Percentiles rank a stretch among this genome's conserved stretches.
Conservation (phyloP, 129 eudicot genomes). For the Pittosporum tobira region DNA sequence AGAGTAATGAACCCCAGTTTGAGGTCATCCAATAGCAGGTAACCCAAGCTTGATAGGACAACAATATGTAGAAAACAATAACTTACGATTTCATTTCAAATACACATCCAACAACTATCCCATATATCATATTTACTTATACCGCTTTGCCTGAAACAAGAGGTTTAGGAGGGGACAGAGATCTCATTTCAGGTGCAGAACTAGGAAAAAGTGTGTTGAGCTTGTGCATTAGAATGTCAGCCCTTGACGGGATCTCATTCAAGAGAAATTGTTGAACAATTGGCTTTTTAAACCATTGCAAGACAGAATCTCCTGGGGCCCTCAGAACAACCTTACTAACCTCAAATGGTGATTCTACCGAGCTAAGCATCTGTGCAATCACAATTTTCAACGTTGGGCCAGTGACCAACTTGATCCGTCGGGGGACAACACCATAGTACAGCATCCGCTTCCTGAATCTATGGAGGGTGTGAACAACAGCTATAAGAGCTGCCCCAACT, state of each 20-base stretch:
- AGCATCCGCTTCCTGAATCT: constrained; percentile 93
- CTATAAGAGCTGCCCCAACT: constrained; percentile 92
- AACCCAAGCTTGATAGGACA: neutral
- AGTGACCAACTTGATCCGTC: constrained; percentile 85
- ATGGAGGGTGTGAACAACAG: constrained; percentile 96
- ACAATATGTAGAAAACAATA: neutral
- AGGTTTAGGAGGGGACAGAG: constrained; percentile 77
- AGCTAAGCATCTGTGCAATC: constrained; percentile 68
- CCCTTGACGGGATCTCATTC: constrained; percentile 92
- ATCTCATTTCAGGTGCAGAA: constrained; percentile 92
- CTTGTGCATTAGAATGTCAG: constrained; percentile 94
- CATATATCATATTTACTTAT: constrained; percentile 19
- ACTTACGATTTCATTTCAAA: constrained; percentile 13
- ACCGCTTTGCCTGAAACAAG: constrained; percentile 46
- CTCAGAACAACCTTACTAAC: constrained; percentile 94
- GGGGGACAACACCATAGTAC: constrained; percentile 92
- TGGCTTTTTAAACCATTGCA: constrained; percentile 98
- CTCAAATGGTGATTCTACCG: constrained; percentile 91
- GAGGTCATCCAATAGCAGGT: too few species aligned
- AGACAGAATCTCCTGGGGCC: constrained; percentile 94
- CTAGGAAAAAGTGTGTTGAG: constrained; percentile 85
- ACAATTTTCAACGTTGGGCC: constrained; percentile 94
- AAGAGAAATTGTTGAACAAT: constrained; percentile 92
- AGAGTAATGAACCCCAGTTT: too few species aligned
- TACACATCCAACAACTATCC: constrained; percentile 11